Evolutionary conservation across 331 rosid species (phyloP).

Genomic region (Ulmus americana): DNA sequence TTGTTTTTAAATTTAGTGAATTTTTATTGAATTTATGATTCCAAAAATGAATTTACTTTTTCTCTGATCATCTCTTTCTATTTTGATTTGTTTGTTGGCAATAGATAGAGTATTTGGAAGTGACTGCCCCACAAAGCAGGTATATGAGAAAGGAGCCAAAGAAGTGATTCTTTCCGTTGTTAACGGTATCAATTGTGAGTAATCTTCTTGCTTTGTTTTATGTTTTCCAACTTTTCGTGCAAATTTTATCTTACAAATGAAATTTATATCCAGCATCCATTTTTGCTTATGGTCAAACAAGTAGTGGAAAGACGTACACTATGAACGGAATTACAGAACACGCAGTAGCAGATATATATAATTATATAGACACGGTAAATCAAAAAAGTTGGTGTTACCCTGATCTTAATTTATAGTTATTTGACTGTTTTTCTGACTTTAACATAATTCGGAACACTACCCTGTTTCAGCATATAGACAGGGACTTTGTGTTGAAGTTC

Average conservation of each 20-base stretch:
- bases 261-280: slow-evolving; percentile 47
- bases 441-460: slow-evolving; percentile 1
- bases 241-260: slow-evolving; percentile 3
- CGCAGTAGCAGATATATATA: slow-evolving; percentile 58
- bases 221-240: slow-evolving; percentile 6
- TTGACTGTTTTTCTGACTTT: neutral
- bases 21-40: neutral
- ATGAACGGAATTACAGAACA: slow-evolving; percentile 68
- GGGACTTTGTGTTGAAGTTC: slow-evolving; percentile 61
- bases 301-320: slow-evolving; percentile 94
- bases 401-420: neutral
- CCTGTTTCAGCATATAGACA: slow-evolving; percentile 48
- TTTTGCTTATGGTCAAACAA: slow-evolving; percentile 89
- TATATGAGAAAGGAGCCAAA: slow-evolving; percentile 63
- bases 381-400: neutral
- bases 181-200: slow-evolving; percentile 74
- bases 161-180: slow-evolving; percentile 77
- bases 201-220: slow-evolving; percentile 5
- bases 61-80: neutral
- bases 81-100: slow-evolving; percentile 7
- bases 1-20: too few species aligned
- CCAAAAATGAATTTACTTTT: neutral
- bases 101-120: slow-evolving; percentile 69
- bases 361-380: slow-evolving; percentile 54
- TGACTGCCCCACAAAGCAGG: slow-evolving; percentile 48